These are phyloP conservation scores for Sporothrix globosa DNA, from an alignment of 2,329 filamentous ascomycete genomes.

Conservation along the genomic window DNA sequence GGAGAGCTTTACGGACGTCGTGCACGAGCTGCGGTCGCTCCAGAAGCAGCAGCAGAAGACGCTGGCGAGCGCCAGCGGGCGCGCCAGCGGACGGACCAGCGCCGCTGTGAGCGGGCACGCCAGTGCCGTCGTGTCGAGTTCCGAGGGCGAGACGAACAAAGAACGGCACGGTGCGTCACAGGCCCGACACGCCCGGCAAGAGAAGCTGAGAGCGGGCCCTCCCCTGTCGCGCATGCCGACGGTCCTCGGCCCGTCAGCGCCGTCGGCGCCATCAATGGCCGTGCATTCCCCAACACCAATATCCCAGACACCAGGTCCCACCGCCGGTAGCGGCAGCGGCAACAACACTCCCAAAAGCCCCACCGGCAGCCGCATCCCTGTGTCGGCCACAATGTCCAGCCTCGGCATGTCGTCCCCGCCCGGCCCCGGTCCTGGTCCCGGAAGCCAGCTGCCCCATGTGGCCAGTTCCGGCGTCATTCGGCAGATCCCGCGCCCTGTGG, in stretches of 20 bases:
- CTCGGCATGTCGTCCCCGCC: conserved; percentile 25
- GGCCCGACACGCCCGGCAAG: conserved; percentile 30
- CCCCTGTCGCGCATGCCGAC: background rate
- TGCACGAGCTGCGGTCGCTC: conserved; percentile 73
- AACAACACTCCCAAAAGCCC: conserved; percentile 23
- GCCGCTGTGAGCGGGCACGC: conserved; percentile 42
- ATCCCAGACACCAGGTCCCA: background rate
- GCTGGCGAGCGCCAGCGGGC: conserved; percentile 51
- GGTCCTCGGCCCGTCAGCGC: conserved; percentile 18
- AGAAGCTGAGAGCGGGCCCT: conserved; percentile 35
- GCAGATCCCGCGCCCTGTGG: background rate
- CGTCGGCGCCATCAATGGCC: conserved; percentile 35
- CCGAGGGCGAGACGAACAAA: conserved; percentile 50
- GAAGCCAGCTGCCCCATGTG: background rate
- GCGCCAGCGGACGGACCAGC: conserved; percentile 48
- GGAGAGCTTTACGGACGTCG: conserved; percentile 85
- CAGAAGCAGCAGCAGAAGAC: conserved; percentile 45
- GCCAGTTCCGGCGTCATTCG: conserved; percentile 13
- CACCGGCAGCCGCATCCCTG: conserved; percentile 28
- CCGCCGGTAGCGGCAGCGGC: background rate
- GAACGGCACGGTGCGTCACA: background rate
- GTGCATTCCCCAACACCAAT: conserved; percentile 32
- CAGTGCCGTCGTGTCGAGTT: conserved; percentile 49
- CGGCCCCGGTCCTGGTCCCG: background rate
- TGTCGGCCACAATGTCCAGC: conserved; percentile 1